Percentiles rank a stretch among this genome's conserved stretches.
phyloP scores from a whole-genome alignment of 495 filamentous ascomycete species.

The Neurospora tetrasperma region DNA sequence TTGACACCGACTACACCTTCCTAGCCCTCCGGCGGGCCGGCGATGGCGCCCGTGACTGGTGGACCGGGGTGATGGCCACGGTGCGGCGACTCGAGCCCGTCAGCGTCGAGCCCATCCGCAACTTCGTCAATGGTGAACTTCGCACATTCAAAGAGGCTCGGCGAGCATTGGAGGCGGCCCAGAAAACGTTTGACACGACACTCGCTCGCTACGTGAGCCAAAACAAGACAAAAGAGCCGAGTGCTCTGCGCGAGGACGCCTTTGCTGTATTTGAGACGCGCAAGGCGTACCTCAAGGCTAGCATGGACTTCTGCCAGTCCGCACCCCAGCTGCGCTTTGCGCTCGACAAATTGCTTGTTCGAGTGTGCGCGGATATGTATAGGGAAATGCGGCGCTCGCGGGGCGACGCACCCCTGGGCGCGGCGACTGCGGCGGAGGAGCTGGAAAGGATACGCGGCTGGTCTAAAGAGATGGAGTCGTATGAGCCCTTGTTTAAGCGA shows the following conservation, averaged over 20 bases:
- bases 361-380: constrained; percentile 76
- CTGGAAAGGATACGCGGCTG: constrained; percentile 87
- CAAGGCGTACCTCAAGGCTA: constrained; percentile 81
- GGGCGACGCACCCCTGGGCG: constrained; percentile 33
- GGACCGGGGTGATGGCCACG: constrained; percentile 59
- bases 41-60: constrained; percentile 78
- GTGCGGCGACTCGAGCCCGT: constrained; percentile 64
- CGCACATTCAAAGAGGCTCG: constrained; percentile 57
- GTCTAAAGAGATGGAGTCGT: constrained; percentile 83
- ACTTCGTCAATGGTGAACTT: constrained; percentile 64
- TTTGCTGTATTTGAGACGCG: constrained; percentile 93
- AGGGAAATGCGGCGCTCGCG: constrained; percentile 63
- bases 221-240: constrained; percentile 87
- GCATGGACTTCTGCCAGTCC: constrained; percentile 83
- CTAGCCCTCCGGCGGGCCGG: constrained; percentile 74
- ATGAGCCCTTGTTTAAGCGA: constrained; percentile 64
- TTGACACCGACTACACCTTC: constrained; percentile 93
- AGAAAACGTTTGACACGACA: constrained; percentile 71
- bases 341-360: constrained; percentile 77
- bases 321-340: constrained; percentile 72
- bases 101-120: constrained; percentile 70
- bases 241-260: constrained; percentile 82
- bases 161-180: constrained; percentile 62
- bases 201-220: constrained; percentile 72
- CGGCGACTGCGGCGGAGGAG: constrained; percentile 36